Conservation (phyloP, 495 filamentous ascomycete genomes). For the Aspergillus taichungensis region DNA sequence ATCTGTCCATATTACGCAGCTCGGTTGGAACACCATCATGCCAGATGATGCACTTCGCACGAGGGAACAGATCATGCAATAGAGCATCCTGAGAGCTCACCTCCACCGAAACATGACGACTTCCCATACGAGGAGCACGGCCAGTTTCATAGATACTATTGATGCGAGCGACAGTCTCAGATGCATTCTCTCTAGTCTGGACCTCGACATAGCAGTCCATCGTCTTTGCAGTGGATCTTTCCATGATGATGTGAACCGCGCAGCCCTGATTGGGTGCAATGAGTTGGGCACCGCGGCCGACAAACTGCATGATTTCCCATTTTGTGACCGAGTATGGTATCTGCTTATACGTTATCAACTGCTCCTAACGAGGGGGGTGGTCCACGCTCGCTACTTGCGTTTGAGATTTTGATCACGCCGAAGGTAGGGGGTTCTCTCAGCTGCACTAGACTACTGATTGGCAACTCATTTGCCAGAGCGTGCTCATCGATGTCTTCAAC, state of each 20-base stretch:
- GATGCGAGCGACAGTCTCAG: conserved; percentile 26
- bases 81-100: conserved; percentile 52
- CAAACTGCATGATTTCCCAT: conserved; percentile 57
- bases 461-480: conserved; percentile 14
- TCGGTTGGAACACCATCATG: conserved; percentile 37
- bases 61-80: conserved; percentile 60
- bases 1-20: conserved; percentile 34
- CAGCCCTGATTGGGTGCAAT: conserved; percentile 45
- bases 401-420: conserved; percentile 41
- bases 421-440: conserved; percentile 12
- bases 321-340: conserved; percentile 62
- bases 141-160: conserved; percentile 36
- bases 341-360: conserved; percentile 26
- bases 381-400: conserved; percentile 25
- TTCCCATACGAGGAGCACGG: conserved; percentile 49
- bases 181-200: conserved; percentile 42
- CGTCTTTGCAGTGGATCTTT: conserved; percentile 67
- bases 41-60: conserved; percentile 58
- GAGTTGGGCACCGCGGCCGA: conserved; percentile 57
- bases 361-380: conserved; percentile 1
- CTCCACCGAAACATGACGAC: conserved; percentile 54
- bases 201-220: conserved; percentile 71
- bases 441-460: conserved; percentile 16
- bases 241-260: conserved; percentile 77
- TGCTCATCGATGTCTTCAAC: conserved; percentile 3